Conservation (phyloP, 2,329 filamentous ascomycete species). For the Aspergillus ruber region DNA sequence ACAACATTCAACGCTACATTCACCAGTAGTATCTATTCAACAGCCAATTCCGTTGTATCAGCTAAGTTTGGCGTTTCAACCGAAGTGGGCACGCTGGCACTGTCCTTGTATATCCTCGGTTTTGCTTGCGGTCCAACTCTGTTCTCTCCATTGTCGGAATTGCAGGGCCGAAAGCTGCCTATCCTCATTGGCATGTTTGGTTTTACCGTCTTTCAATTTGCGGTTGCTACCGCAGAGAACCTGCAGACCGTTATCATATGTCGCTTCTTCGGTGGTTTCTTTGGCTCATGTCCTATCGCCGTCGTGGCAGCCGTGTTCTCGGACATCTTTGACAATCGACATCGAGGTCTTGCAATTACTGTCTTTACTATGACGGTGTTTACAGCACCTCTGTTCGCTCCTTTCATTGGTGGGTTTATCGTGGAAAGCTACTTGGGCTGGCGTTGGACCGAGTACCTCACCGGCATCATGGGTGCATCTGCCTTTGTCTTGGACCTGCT, state of each 20-base stretch:
- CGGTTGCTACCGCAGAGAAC: slow-evolving; percentile 32
- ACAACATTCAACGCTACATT: slow-evolving; percentile 51
- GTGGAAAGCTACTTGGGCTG: slow-evolving; percentile 44
- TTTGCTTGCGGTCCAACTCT: slow-evolving; percentile 49
- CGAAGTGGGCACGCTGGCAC: slow-evolving; percentile 36
- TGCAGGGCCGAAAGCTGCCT: slow-evolving; percentile 51
- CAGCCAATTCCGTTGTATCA: slow-evolving; percentile 55
- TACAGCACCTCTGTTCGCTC: slow-evolving; percentile 46
- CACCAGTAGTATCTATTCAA: slow-evolving; percentile 62
- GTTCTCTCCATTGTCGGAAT: slow-evolving; percentile 55
- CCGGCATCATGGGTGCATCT: slow-evolving; percentile 45
- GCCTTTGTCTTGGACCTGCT: slow-evolving; percentile 25
- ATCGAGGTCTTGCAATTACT: slow-evolving; percentile 38
- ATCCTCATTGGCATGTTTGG: slow-evolving; percentile 34
- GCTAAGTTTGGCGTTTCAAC: slow-evolving; percentile 51
- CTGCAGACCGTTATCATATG: slow-evolving; percentile 34
- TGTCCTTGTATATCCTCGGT: slow-evolving; percentile 40
- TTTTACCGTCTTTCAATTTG: slow-evolving; percentile 38
- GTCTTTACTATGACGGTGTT: slow-evolving; percentile 48
- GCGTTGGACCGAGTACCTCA: slow-evolving; percentile 45
- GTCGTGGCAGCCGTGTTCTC: slow-evolving; percentile 51
- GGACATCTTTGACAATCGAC: slow-evolving; percentile 49
- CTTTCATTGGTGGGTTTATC: slow-evolving; percentile 51
- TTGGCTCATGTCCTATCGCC: slow-evolving; percentile 48
- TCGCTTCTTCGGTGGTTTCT: slow-evolving; percentile 48